Evolutionary conservation across 129 eudicot species (phyloP).

Genomic region (Artemisia tridentata): DNA sequence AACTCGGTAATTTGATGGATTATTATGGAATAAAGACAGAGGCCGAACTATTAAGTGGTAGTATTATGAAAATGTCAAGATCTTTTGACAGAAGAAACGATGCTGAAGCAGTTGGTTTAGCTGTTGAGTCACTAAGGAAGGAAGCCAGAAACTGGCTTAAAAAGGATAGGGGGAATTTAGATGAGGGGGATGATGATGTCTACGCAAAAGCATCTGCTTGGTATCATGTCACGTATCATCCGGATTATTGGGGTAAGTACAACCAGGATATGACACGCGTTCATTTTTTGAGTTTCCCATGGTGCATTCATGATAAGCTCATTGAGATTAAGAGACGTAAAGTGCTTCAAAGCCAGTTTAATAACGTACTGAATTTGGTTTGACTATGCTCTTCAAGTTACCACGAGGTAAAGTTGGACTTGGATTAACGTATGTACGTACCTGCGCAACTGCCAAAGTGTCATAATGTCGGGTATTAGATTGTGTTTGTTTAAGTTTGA

Average conservation of each 20-base stretch:
- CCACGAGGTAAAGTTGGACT: neutral
- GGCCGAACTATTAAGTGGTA: conserved; percentile 79
- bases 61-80: conserved; percentile 68
- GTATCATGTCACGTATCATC: conserved; percentile 84
- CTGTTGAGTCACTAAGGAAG: conserved; percentile 68
- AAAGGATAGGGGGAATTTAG: conserved; percentile 29
- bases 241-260: too few species aligned
- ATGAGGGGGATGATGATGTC: conserved; percentile 29
- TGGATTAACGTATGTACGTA: conserved; percentile 1
- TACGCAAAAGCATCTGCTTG: conserved; percentile 85
- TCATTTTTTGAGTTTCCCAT: conserved; percentile 78
- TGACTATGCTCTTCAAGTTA: conserved; percentile 16
- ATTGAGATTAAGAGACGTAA: conserved; percentile 57
- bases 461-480: neutral
- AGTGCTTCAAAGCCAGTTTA: conserved; percentile 25
- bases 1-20: conserved; percentile 76
- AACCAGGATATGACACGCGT: conserved; percentile 47
- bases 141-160: conserved; percentile 76
- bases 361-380: conserved; percentile 21
- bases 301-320: conserved; percentile 80
- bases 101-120: conserved; percentile 65
- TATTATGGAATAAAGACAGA: conserved; percentile 76
- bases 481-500: conserved; percentile 14
- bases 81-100: conserved; percentile 72
- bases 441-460: neutral